Base-by-base conservation (phyloP, 257 asterid genomes). In the Plectranthus barbatus region DNA sequence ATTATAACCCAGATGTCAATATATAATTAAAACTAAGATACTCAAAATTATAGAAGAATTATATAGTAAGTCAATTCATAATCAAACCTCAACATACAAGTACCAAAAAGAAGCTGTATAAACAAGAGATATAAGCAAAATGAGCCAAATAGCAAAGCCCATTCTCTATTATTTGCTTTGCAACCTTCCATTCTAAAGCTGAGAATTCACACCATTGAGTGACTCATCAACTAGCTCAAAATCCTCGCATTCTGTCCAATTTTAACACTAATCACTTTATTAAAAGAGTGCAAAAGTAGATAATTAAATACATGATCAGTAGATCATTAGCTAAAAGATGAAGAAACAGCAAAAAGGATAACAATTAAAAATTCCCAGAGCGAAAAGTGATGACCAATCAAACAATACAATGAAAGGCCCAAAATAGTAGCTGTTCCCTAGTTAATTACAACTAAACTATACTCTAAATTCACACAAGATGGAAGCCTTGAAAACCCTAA, bases 401-500 rank as follows among this genome's bases (percentile, higher is more conserved):
- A 55, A 55, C 68, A 4, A 62, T 14, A 42, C 48, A 37, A 19
- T 54, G 19, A 11, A 59, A 39, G n/a, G 12, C 14, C 53, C 59
- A 45, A 61, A 29, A 33, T 7, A 56, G 34, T 47, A 44, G 60
- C 44, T 33, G 53, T 41, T 51, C 4, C 39, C n/a, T n/a, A n/a
- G n/a, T n/a, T n/a, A 19, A 18, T 31, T 37, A 54, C 66, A 45
- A 59, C 69, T n/a, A 26, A 45, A 44, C 24, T 15, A 15, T 7
- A 44, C 46, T 18, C 41, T 47, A 26, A n/a, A 42, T 59, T 40
- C 7, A 51, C 68, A 50, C 39, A n/a, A 23, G 20, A 33, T 39
- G 6, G 40, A 60, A 40, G 66, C 62, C 51, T 24, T 19, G 18
- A 17, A 66, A 53, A 60, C 74, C 73, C 55, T 62, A 62, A 49